These are phyloP conservation scores for Ascochyta fabae DNA, from an alignment of 2,329 filamentous ascomycete species.

Conservation along the genomic window DNA sequence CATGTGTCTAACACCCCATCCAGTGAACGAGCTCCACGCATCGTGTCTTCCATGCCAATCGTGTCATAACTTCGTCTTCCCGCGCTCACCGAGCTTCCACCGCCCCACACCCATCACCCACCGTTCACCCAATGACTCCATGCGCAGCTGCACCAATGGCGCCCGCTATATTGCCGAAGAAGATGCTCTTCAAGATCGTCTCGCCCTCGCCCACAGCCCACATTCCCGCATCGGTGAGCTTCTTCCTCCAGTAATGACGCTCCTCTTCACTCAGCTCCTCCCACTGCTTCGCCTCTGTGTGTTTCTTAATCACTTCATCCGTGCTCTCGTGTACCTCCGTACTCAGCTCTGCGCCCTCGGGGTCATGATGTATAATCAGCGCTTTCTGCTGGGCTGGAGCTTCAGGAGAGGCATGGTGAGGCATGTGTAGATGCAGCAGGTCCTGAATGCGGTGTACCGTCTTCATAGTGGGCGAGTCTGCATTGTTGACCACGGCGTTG, in stretches of 20 bases:
- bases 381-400: constrained; percentile 42
- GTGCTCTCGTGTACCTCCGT: constrained; percentile 50
- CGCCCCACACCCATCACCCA: not conserved
- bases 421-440: constrained; percentile 38
- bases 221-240: constrained; percentile 72
- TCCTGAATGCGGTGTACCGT: constrained; percentile 43
- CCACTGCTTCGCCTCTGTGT: constrained; percentile 67
- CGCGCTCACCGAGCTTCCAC: not conserved
- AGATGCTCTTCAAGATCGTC: constrained; percentile 74
- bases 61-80: not conserved
- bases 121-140: constrained; percentile 36
- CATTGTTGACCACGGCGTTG: constrained; percentile 32
- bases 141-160: constrained; percentile 53
- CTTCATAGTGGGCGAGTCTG: constrained; percentile 34
- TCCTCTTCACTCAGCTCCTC: constrained; percentile 71
- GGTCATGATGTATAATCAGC: constrained; percentile 50
- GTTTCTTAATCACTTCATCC: constrained; percentile 45
- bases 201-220: constrained; percentile 84
- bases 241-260: constrained; percentile 71
- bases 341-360: constrained; percentile 47
- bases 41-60: not conserved
- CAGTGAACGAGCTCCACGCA: constrained; percentile 16
- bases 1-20: not conserved
- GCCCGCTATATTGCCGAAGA: constrained; percentile 76
- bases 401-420: constrained; percentile 18